Percentiles rank a stretch among this genome's conserved stretches.
Conservation (phyloP, 495 filamentous ascomycete species). For the Aspergillus mulundensis region DNA sequence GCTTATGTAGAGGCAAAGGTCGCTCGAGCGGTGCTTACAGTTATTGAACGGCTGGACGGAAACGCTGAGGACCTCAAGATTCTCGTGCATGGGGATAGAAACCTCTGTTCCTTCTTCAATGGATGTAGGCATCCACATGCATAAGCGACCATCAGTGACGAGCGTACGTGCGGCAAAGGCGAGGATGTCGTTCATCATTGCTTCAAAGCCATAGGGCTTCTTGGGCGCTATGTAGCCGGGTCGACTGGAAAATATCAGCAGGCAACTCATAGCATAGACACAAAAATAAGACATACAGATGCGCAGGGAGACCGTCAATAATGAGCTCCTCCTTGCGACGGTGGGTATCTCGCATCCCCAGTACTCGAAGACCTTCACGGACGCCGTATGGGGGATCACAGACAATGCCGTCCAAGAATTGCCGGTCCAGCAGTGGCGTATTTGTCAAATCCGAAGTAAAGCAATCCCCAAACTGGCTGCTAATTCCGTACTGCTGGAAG, state of each 20-base stretch:
- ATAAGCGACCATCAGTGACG: constrained; percentile 75
- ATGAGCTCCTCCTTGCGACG: constrained; percentile 55
- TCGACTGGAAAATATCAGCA: constrained; percentile 41
- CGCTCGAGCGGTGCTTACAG: constrained; percentile 49
- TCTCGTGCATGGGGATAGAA: constrained; percentile 70
- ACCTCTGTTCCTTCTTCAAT: constrained; percentile 74
- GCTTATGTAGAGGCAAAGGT: not conserved
- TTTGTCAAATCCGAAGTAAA: constrained; percentile 90
- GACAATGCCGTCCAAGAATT: constrained; percentile 81
- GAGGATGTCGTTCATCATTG: constrained; percentile 85
- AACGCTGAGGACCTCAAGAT: constrained; percentile 68
- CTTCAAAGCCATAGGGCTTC: constrained; percentile 82
- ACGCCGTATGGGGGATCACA: constrained; percentile 99
- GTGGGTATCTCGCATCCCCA: constrained; percentile 67
- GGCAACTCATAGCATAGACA: too few species aligned
- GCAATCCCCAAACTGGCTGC: constrained; percentile 60
- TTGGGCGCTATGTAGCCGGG: constrained; percentile 85
- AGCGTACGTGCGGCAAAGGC: constrained; percentile 73
- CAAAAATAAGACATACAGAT: constrained; percentile 51
- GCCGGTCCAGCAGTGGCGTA: constrained; percentile 59
- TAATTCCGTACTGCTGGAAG: constrained; percentile 77
- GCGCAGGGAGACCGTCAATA: constrained; percentile 64
- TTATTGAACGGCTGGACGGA: constrained; percentile 85
- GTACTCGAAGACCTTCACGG: constrained; percentile 81
- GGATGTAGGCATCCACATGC: constrained; percentile 96